A percentile compares a stretch with the other conserved stretches of the same genome.
Evolutionary conservation across 2,329 filamentous ascomycete species (phyloP).

Genomic region (Exophiala spinifera): DNA sequence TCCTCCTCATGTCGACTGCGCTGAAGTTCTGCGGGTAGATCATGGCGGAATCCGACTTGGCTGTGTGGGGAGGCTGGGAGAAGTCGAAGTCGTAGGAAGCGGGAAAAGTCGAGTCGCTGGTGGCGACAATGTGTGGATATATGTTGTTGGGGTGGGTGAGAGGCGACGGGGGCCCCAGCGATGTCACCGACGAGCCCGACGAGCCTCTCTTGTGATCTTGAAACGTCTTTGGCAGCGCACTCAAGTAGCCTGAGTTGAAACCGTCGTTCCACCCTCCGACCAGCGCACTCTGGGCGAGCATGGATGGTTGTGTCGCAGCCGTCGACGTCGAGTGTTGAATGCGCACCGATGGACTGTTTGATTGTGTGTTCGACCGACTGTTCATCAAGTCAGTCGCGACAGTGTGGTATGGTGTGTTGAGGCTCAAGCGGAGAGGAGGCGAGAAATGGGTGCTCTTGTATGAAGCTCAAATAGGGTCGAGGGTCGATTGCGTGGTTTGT

Average conservation of each 20-base stretch:
- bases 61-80: conserved; percentile 36
- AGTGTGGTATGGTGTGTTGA: background rate
- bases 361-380: conserved; percentile 15
- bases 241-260: conserved; percentile 23
- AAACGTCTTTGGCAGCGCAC: conserved; percentile 27
- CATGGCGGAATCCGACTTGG: conserved; percentile 52
- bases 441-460: conserved; percentile 10
- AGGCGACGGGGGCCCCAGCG: conserved; percentile 44
- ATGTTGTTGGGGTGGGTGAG: conserved; percentile 34
- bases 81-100: conserved; percentile 37
- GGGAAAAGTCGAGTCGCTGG: conserved; percentile 44
- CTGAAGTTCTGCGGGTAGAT: conserved; percentile 50
- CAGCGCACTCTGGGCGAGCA: conserved; percentile 25
- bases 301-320: conserved; percentile 20
- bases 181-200: conserved; percentile 44
- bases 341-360: conserved; percentile 21
- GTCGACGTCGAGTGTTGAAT: conserved; percentile 25
- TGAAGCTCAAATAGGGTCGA: background rate
- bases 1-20: conserved; percentile 59
- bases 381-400: conserved; percentile 16
- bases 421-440: conserved; percentile 12
- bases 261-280: conserved; percentile 28
- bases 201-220: conserved; percentile 40
- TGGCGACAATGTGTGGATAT: conserved; percentile 43
- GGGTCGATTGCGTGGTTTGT: conserved; percentile 3